Evolutionary conservation across 805 yeast genomes (phyloP).

Genomic region (Soucietia sequanensis): DNA sequence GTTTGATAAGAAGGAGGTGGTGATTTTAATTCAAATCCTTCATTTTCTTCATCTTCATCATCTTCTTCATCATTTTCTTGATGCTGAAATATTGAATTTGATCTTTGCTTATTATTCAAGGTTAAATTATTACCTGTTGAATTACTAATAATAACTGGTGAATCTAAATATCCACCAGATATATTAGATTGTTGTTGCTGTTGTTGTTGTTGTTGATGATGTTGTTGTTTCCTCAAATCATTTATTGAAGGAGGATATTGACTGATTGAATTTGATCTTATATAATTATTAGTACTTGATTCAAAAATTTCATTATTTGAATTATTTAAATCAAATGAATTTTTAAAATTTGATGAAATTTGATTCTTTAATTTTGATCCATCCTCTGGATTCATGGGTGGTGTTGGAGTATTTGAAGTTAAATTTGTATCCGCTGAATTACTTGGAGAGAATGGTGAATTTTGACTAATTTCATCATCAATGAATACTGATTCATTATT

Average conservation of each 20-base stretch:
- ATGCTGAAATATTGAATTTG: constrained; percentile 11
- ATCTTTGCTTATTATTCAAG: constrained; percentile 6
- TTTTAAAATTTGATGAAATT: too few species aligned
- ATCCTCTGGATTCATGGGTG: too few species aligned
- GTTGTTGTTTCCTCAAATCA: too few species aligned
- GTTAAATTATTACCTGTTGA: too few species aligned
- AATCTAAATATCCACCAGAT: constrained; percentile 34
- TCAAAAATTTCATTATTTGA: too few species aligned
- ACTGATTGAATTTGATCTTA: constrained; percentile 44
- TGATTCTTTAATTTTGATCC: too few species aligned
- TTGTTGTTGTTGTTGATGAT: too few species aligned
- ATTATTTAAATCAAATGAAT: too few species aligned
- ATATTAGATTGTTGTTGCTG: too few species aligned
- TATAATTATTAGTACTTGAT: too few species aligned
- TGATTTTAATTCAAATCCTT: constrained; percentile 13
- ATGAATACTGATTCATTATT: constrained; percentile 8
- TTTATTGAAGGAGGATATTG: constrained; percentile 51
- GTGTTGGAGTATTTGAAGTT: constrained; percentile 12
- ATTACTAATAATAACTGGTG: constrained; percentile 10
- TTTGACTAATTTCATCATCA: constrained; percentile 14
- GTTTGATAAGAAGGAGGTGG: constrained; percentile 14
- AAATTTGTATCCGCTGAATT: constrained; percentile 7
- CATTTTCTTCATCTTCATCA: constrained; percentile 7
- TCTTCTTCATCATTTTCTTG: constrained; percentile 7
- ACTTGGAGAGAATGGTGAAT: constrained; percentile 14